These are phyloP conservation scores for Hordeum pubiflorum DNA, from an alignment of 202 grass and related monocot genomes.

Conservation along the genomic window DNA sequence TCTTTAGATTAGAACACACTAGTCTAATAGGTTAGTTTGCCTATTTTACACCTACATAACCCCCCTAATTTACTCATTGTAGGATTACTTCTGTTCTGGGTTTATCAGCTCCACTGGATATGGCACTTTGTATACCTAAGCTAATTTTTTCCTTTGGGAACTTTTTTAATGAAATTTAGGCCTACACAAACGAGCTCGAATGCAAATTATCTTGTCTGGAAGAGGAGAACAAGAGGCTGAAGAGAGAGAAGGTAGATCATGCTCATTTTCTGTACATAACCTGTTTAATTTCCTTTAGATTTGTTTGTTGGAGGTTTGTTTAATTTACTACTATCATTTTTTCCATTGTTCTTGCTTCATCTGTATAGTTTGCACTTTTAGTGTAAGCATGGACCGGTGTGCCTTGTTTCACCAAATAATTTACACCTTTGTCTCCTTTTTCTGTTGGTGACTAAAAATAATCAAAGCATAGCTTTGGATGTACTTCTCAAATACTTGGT, in stretches of 20 bases:
- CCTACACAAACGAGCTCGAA: slow-evolving; percentile 18
- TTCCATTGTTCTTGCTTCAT: background rate
- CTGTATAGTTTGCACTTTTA: background rate
- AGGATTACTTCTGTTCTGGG: background rate
- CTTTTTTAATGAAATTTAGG: slow-evolving; percentile 12
- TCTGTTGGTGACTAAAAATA: background rate
- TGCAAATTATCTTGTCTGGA: background rate
- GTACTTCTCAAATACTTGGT: background rate
- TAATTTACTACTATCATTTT: background rate
- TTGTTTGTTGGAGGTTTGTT: too few species aligned
- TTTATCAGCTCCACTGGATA: background rate
- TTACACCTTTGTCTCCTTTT: background rate
- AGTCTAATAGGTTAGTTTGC: background rate
- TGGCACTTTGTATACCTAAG: background rate
- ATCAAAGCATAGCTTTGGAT: background rate
- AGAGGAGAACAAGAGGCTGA: slow-evolving; percentile 20
- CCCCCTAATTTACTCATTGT: background rate
- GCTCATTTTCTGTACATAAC: background rate
- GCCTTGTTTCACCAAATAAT: background rate
- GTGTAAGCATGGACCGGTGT: background rate
- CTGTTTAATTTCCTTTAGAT: background rate
- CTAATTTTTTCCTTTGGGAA: background rate
- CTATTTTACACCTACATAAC: background rate
- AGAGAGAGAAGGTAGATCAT: slow-evolving; percentile 9
- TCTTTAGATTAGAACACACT: background rate